phyloP scores from a whole-genome alignment of 164 flowering plant species.

The Echeveria elegans region DNA sequence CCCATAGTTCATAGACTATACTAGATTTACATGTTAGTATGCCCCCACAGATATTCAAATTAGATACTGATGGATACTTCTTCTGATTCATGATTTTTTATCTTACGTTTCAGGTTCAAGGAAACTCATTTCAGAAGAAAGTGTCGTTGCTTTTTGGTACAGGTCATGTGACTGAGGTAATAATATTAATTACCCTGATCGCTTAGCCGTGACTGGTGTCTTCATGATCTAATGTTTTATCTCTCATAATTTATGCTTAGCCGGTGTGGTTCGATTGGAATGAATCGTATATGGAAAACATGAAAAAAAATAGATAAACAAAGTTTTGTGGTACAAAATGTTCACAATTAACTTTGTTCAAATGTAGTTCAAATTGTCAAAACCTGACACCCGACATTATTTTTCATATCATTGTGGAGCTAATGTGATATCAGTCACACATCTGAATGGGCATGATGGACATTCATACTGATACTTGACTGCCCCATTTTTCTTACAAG shows the following conservation, averaged over 20 bases:
- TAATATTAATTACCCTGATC: slow-evolving; percentile 1
- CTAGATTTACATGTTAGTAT: not conserved
- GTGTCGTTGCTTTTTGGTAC: slow-evolving; percentile 64
- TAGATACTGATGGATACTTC: not conserved
- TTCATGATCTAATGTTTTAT: not conserved
- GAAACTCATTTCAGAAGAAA: slow-evolving; percentile 96
- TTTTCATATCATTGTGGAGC: no score
- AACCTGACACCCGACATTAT: no score
- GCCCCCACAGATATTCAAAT: not conserved
- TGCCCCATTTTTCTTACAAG: no score
- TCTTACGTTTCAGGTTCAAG: slow-evolving; percentile 51
- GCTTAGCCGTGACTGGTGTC: not conserved
- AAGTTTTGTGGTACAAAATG: not conserved
- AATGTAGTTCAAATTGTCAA: no score
- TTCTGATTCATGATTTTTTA: not conserved
- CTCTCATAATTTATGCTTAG: not conserved
- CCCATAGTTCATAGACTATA: not conserved
- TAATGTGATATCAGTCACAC: no score
- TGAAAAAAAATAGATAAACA: not conserved
- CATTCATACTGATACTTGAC: no score
- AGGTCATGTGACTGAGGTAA: slow-evolving; percentile 67
- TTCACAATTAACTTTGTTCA: no score
- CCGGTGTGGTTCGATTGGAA: not conserved
- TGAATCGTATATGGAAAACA: not conserved
- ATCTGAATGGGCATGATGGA: no score